Conservation (phyloP, 2,329 filamentous ascomycete genomes). For the Aspergillus cejpii region DNA sequence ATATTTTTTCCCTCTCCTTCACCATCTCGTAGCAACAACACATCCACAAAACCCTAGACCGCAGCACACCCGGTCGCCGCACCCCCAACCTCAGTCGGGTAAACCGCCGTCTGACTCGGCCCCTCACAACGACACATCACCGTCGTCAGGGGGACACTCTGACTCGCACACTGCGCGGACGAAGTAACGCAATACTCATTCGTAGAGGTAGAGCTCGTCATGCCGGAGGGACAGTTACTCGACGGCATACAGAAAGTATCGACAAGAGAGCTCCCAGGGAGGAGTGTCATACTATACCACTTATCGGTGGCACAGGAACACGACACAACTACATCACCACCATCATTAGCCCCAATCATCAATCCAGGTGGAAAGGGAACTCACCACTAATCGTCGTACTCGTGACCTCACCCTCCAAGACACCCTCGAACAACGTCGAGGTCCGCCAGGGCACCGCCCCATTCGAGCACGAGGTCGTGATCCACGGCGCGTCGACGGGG, state of each 20-base stretch:
- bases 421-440: constrained; percentile 17
- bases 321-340: constrained; percentile 13
- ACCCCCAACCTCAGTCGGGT: constrained; percentile 14
- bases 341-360: background rate
- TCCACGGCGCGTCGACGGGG: constrained; percentile 18
- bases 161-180: constrained; percentile 6
- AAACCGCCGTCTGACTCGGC: constrained; percentile 15
- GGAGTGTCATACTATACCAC: constrained; percentile 17
- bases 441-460: constrained; percentile 19
- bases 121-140: constrained; percentile 15
- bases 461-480: constrained; percentile 22
- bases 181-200: constrained; percentile 19
- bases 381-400: constrained; percentile 14
- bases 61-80: constrained; percentile 17
- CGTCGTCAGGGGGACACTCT: constrained; percentile 8
- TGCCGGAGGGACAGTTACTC: constrained; percentile 19
- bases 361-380: background rate
- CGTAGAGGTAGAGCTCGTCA: constrained; percentile 17
- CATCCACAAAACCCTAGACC: too few species aligned
- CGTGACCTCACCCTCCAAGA: constrained; percentile 11
- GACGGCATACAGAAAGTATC: constrained; percentile 24
- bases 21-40: too few species aligned
- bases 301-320: constrained; percentile 20
- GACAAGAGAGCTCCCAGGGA: background rate
- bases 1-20: too few species aligned